Conservation (phyloP, 2,329 filamentous ascomycete species). For the Ophiosphaerella narmari region DNA sequence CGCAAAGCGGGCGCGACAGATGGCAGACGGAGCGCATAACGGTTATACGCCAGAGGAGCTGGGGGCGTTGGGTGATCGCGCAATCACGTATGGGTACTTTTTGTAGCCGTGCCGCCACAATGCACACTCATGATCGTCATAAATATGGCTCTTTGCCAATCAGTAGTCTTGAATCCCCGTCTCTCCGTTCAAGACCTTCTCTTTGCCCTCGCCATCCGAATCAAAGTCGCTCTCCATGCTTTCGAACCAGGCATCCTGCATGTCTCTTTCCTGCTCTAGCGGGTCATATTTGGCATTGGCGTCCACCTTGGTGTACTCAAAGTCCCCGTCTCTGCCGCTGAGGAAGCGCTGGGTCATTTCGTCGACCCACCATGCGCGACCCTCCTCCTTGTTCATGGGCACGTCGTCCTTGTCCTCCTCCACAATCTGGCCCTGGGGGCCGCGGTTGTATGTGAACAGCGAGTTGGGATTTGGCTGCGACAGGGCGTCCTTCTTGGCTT, state of each 20-base stretch:
- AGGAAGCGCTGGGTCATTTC: slow-evolving; percentile 78
- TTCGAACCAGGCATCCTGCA: slow-evolving; percentile 79
- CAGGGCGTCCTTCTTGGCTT: slow-evolving; percentile 72
- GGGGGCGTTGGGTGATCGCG: slow-evolving; percentile 64
- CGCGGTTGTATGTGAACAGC: slow-evolving; percentile 56
- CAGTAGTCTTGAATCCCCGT: slow-evolving; percentile 56
- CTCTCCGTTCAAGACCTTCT: slow-evolving; percentile 48
- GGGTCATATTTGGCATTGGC: slow-evolving; percentile 73
- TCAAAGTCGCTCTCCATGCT: slow-evolving; percentile 74
- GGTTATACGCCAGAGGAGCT: slow-evolving; percentile 58
- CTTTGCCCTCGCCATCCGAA: slow-evolving; percentile 50
- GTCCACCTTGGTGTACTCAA: slow-evolving; percentile 76
- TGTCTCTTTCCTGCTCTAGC: slow-evolving; percentile 63
- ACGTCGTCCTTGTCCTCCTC: slow-evolving; percentile 63
- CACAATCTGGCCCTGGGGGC: slow-evolving; percentile 60
- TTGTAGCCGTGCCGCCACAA: slow-evolving; percentile 36
- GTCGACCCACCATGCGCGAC: slow-evolving; percentile 68
- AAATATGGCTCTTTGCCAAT: slow-evolving; percentile 5
- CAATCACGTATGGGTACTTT: slow-evolving; percentile 67
- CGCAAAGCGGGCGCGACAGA: slow-evolving; percentile 53
- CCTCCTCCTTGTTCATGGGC: slow-evolving; percentile 67
- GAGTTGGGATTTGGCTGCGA: slow-evolving; percentile 57
- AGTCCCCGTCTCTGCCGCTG: slow-evolving; percentile 74
- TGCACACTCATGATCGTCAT: no score
- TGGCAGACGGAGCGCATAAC: slow-evolving; percentile 44